Percentiles rank a stretch among this genome's conserved stretches.
phyloP scores from a whole-genome alignment of 345 rosid genomes.

The Mangifera indica region DNA sequence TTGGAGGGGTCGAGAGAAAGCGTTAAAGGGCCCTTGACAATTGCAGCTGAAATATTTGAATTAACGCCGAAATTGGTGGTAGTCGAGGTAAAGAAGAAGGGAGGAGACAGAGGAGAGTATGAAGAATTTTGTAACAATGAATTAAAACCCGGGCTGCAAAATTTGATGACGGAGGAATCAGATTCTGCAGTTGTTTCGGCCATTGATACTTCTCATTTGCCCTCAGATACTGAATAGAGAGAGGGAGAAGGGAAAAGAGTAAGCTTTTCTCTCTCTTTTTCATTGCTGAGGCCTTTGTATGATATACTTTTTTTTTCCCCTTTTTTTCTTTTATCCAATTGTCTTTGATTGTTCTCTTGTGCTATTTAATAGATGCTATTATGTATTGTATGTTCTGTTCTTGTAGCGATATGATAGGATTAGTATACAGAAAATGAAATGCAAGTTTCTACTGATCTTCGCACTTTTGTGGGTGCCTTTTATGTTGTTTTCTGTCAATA shows the following conservation, averaged over 20 bases:
- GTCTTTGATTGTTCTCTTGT: conserved; percentile 26
- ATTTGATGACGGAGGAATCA: conserved; percentile 56
- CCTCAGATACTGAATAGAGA: conserved; percentile 63
- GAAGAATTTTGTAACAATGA: conserved; percentile 75
- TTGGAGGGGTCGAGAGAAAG: conserved; percentile 71
- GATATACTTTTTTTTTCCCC: conserved; percentile 12
- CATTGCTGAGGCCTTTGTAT: conserved; percentile 22
- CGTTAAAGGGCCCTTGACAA: conserved; percentile 56
- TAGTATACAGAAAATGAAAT: conserved; percentile 33
- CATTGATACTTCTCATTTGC: conserved; percentile 41
- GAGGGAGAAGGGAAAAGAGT: no score
- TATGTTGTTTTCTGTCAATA: conserved; percentile 8
- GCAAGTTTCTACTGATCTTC: conserved; percentile 26
- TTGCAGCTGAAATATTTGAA: conserved; percentile 68
- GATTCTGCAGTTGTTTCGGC: conserved; percentile 25
- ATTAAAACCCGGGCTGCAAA: conserved; percentile 71
- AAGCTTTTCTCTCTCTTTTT: conserved; percentile 22
- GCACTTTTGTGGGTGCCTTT: conserved; percentile 20
- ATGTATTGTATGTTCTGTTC: conserved; percentile 19
- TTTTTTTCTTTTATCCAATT: background rate
- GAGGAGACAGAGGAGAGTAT: conserved; percentile 75
- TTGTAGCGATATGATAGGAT: conserved; percentile 27
- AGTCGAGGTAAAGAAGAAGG: conserved; percentile 86
- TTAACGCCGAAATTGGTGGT: conserved; percentile 62
- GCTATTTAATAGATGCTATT: conserved; percentile 20